A percentile compares a stretch with the other conserved stretches of the same genome.
Conservation (phyloP, 805 yeast species). For the Cyberlindnera meyerae region DNA sequence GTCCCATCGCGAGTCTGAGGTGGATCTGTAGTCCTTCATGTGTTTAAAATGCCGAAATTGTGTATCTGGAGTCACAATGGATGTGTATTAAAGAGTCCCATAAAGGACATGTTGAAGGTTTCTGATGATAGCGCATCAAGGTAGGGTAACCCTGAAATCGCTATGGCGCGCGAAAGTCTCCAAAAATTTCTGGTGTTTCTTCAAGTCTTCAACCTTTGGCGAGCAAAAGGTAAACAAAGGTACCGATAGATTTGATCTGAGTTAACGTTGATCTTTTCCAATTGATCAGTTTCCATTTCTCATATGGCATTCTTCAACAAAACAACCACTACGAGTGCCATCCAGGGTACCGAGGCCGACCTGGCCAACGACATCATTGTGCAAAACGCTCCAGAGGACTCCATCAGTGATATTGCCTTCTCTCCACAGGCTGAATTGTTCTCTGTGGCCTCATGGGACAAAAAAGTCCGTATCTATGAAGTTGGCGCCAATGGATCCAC, state of each 20-base stretch:
- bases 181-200: too few species aligned
- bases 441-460: slow-evolving; percentile 91
- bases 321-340: slow-evolving; percentile 18
- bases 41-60: background rate
- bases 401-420: slow-evolving; percentile 77
- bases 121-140: too few species aligned
- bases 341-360: slow-evolving; percentile 34
- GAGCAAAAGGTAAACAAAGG: background rate
- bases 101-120: too few species aligned
- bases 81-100: too few species aligned
- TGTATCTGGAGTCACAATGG: too few species aligned
- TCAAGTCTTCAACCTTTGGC: too few species aligned
- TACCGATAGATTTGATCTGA: too few species aligned
- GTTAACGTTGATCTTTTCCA: too few species aligned
- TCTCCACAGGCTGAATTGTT: slow-evolving; percentile 80
- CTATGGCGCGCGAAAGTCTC: too few species aligned
- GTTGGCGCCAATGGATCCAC: slow-evolving; percentile 68
- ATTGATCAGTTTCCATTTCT: too few species aligned
- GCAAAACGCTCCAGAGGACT: slow-evolving; percentile 86
- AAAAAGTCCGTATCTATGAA: slow-evolving; percentile 89
- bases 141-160: too few species aligned
- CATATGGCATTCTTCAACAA: slow-evolving; percentile 37
- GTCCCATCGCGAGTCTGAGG: slow-evolving; percentile 12
- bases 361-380: slow-evolving; percentile 66
- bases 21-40: slow-evolving; percentile 3